Conservation (phyloP, 2,329 filamentous ascomycete species). For the Phyllosticta ampelicida region DNA sequence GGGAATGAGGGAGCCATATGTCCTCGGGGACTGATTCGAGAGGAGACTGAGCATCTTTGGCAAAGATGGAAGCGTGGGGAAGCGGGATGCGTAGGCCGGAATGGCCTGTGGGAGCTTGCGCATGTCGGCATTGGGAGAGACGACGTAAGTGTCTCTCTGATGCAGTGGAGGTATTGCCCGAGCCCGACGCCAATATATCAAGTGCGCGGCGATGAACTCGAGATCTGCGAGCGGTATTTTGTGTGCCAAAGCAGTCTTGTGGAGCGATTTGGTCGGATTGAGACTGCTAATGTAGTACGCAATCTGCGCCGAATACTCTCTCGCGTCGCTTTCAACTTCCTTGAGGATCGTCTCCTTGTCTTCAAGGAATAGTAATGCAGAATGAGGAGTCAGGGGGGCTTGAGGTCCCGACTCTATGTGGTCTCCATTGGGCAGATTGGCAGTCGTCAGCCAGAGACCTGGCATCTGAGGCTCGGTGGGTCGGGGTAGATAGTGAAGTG, state of each 20-base stretch:
- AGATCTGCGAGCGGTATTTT: conserved; percentile 70
- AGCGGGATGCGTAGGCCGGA: conserved; percentile 62
- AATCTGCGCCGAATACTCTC: conserved; percentile 65
- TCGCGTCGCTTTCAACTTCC: conserved; percentile 56
- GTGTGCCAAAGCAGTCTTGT: conserved; percentile 62
- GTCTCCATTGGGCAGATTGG: conserved; percentile 59
- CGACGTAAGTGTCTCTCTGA: conserved; percentile 78
- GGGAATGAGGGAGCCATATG: conserved; percentile 75
- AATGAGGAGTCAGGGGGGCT: conserved; percentile 55
- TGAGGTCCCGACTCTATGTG: conserved; percentile 48
- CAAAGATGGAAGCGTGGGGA: conserved; percentile 72
- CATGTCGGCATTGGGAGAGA: conserved; percentile 81
- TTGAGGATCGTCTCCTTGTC: conserved; percentile 71
- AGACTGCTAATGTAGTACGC: conserved; percentile 57
- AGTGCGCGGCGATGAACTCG: conserved; percentile 78
- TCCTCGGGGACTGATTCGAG: conserved; percentile 60
- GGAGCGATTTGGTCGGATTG: conserved; percentile 51
- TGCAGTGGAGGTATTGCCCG: conserved; percentile 86
- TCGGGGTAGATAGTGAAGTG: conserved; percentile 61
- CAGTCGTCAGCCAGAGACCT: conserved; percentile 79
- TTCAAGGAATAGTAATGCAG: conserved; percentile 72
- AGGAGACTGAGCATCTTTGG: conserved; percentile 80
- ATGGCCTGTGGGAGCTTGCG: conserved; percentile 58
- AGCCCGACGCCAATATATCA: conserved; percentile 92
- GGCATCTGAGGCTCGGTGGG: conserved; percentile 58